These are phyloP conservation scores for Diospyros kaki DNA, from an alignment of 148 eudicot genomes.

Conservation along the genomic window DNA sequence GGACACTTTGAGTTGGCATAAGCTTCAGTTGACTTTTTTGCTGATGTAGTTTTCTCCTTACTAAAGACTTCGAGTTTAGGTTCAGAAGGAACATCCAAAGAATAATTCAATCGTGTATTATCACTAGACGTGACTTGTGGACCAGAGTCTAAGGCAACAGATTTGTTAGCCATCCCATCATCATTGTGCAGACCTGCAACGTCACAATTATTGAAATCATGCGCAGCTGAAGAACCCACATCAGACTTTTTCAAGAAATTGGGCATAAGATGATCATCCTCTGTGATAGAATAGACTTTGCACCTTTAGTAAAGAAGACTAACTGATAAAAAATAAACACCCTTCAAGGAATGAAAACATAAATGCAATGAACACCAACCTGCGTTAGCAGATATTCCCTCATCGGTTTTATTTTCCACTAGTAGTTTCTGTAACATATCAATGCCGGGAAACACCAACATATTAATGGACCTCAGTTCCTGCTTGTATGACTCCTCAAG, in stretches of 20 bases:
- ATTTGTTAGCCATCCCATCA: constrained; percentile 21
- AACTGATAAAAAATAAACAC: not conserved
- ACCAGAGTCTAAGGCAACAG: constrained; percentile 21
- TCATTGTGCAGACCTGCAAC: constrained; percentile 17
- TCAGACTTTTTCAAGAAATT: constrained; percentile 30
- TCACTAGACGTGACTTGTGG: constrained; percentile 22
- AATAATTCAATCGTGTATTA: constrained; percentile 13
- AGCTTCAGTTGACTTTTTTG: constrained; percentile 16
- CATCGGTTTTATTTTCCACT: constrained; percentile 30
- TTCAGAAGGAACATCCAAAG: constrained; percentile 16
- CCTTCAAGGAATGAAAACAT: not conserved
- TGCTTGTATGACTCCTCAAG: constrained; percentile 58
- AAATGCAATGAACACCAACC: constrained; percentile 15
- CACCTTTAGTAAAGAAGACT: constrained; percentile 23
- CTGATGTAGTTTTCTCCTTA: constrained; percentile 13
- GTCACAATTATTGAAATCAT: constrained; percentile 21
- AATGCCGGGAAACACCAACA: constrained; percentile 93
- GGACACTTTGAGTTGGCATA: constrained; percentile 15
- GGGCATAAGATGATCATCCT: constrained; percentile 19
- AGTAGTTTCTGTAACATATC: constrained; percentile 85
- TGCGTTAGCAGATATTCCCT: constrained; percentile 27
- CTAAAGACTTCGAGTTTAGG: constrained; percentile 12
- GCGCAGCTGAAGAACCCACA: constrained; percentile 29
- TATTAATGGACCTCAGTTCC: constrained; percentile 67
- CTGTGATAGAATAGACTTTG: constrained; percentile 20